Conservation (phyloP, 148 eudicot species). For the Dysphania ambrosioides region DNA sequence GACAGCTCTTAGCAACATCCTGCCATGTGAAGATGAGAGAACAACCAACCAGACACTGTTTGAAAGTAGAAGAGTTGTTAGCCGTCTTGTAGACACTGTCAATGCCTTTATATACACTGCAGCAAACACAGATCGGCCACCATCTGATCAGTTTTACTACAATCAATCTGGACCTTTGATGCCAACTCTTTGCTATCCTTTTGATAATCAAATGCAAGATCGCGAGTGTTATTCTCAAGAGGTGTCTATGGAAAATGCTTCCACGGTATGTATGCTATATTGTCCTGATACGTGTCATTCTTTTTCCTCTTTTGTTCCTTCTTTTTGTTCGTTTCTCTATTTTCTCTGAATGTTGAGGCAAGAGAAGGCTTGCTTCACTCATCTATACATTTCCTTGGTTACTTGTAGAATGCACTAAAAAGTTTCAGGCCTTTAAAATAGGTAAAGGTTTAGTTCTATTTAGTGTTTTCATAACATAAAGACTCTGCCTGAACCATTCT, state of each 20-base stretch:
- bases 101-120: conserved; percentile 61
- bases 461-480: not conserved
- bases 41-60: conserved; percentile 72
- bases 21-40: conserved; percentile 85
- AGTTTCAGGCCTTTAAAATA: not conserved
- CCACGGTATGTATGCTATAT: conserved; percentile 47
- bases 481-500: not conserved
- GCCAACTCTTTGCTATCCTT: conserved; percentile 85
- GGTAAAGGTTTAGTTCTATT: not conserved
- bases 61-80: conserved; percentile 65
- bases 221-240: conserved; percentile 55
- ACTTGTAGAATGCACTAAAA: not conserved
- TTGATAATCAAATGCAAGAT: conserved; percentile 64
- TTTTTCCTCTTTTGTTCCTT: conserved; percentile 2
- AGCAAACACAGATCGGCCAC: conserved; percentile 63
- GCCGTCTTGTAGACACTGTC: conserved; percentile 50
- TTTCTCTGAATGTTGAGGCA: too few species aligned
- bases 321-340: not conserved
- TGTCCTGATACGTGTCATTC: not conserved
- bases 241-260: conserved; percentile 68
- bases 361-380: not conserved
- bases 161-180: conserved; percentile 85
- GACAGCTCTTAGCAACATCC: conserved; percentile 88
- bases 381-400: not conserved
- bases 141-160: conserved; percentile 48